Conservation (phyloP, 768 basidiomycete species). For the Suillus ampliporus region DNA sequence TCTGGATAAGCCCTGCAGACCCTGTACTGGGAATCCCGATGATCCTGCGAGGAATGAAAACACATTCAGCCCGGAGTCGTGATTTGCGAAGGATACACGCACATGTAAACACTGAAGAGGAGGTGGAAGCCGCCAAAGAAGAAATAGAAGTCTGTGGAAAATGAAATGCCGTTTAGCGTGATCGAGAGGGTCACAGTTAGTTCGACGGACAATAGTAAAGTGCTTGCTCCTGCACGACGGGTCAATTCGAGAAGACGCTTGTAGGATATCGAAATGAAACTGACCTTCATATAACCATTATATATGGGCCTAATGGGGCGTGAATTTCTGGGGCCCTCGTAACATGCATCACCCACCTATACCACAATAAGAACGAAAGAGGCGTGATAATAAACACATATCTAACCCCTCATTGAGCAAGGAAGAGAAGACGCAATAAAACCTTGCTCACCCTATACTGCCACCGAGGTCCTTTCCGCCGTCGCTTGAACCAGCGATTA, state of each 20-base stretch:
- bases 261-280: constrained; percentile 23
- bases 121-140: constrained; percentile 97
- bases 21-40: constrained; percentile 96
- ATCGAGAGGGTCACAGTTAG: constrained; percentile 30
- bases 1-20: constrained; percentile 94
- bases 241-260: constrained; percentile 33
- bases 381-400: constrained; percentile 80
- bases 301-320: constrained; percentile 77
- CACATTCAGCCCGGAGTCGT: constrained; percentile 30
- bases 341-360: constrained; percentile 62
- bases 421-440: constrained; percentile 3
- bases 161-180: constrained; percentile 15
- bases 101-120: constrained; percentile 92
- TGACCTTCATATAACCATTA: constrained; percentile 96
- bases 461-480: constrained; percentile 82
- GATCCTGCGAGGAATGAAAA: constrained; percentile 58
- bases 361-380: constrained; percentile 93
- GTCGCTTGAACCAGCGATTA: constrained; percentile 75
- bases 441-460: constrained; percentile 70
- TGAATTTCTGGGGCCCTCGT: constrained; percentile 15
- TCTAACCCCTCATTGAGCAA: constrained; percentile 42
- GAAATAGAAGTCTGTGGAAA: constrained; percentile 89
- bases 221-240: constrained; percentile 77
- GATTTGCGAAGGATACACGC: constrained; percentile 35
- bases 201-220: constrained; percentile 83